Base-by-base conservation (phyloP, 805 yeast species). In the Metschnikowia orientalis region DNA sequence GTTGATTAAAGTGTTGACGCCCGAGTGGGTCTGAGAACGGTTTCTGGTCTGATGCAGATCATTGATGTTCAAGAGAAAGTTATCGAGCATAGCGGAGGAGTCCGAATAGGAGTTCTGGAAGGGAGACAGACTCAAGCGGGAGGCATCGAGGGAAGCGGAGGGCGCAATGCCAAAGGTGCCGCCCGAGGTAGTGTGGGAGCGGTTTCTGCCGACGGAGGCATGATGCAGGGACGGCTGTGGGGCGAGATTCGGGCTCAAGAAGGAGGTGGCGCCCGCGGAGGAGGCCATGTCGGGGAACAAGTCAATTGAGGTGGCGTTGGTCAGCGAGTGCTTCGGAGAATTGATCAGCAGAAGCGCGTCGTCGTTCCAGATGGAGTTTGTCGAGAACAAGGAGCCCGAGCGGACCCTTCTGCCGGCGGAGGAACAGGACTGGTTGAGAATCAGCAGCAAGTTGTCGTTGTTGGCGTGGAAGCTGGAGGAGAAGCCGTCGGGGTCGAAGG, bases 291-390 rank as follows among this genome's bases (percentile, higher is more conserved):
- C 45, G 8, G 39, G 38, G 15, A 39, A 44, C 15, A 35, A 16
- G 20, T 44, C 48, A 15, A 42, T 28, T 3, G 29, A 21, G 21
- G 41, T 40, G 21, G 30, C 35, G 8, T 42, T 40, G 6, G 36
- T 19, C 23, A 36, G 41, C 11, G 44, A 38, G 22, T 38, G 45
- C 11, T 29, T 30, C 6, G 48, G 50, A 14, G 45, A 40, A 26
- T 47, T 36, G 15, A 24, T 32, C 32, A 37, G 42, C 21, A 42
- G 23, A 13, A 29, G 32, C 21, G 50, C 44, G 28, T 69, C 73
- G 45, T 71, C 78, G 41, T 73, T 72, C 84, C 84, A 78, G 34
- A 78, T 77, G 23, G 81, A 73, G 41, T 63, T 56, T 3, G 67
- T 57, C 16, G 67, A 59, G 42, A 72, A 64, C 28, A 77, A 56